phyloP scores from a whole-genome alignment of 2,329 filamentous ascomycete genomes.

The Sphaerulina vaccinii region DNA sequence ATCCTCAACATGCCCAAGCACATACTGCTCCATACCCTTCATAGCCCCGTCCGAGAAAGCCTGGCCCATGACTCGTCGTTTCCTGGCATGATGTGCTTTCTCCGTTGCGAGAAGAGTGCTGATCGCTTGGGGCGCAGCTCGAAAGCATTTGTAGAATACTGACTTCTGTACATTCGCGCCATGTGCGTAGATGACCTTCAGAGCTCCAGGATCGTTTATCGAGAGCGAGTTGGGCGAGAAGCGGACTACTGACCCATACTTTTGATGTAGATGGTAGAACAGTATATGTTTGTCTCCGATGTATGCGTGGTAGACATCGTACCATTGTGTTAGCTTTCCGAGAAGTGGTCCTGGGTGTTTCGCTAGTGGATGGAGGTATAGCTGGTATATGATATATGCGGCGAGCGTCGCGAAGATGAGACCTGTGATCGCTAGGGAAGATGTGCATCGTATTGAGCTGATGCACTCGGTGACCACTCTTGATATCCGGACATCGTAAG shows the following conservation, averaged over 20 bases:
- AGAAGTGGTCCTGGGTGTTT: conserved; percentile 31
- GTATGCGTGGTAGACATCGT: conserved; percentile 32
- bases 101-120: conserved; percentile 48
- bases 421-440: conserved; percentile 8
- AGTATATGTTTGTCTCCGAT: conserved; percentile 32
- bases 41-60: conserved; percentile 43
- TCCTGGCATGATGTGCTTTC: conserved; percentile 46
- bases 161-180: conserved; percentile 51
- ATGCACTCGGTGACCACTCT: conserved; percentile 10
- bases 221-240: conserved; percentile 31
- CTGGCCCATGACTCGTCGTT: conserved; percentile 46
- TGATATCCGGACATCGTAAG: conserved; percentile 1
- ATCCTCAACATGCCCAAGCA: conserved; percentile 26
- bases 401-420: conserved; percentile 13
- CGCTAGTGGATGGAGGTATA: conserved; percentile 30
- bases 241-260: conserved; percentile 29
- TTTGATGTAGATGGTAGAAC: conserved; percentile 27
- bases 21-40: conserved; percentile 28
- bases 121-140: conserved; percentile 41
- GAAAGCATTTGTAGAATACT: conserved; percentile 49
- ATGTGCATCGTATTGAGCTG: conserved; percentile 16
- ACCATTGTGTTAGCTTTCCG: conserved; percentile 25
- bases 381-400: conserved; percentile 26
- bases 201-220: conserved; percentile 34
- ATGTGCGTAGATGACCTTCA: conserved; percentile 51